These are phyloP conservation scores for Blastobotrys aristatus DNA, from an alignment of 1,139 yeast genomes.

Conservation along the genomic window DNA sequence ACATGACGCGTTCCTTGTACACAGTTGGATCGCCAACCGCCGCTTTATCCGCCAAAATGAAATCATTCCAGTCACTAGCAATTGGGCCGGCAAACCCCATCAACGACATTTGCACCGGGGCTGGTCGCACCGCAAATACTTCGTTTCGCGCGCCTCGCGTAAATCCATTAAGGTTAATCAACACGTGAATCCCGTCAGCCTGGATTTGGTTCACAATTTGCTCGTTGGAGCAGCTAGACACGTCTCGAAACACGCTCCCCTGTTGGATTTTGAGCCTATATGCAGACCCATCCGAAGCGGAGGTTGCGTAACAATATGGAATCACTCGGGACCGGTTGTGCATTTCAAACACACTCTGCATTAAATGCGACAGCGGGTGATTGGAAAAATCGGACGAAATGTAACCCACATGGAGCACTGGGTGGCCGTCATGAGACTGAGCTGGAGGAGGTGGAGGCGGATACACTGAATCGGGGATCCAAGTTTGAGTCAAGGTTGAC, in stretches of 20 bases:
- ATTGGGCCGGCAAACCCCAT: slow-evolving; percentile 37
- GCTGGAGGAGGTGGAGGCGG: slow-evolving; percentile 33
- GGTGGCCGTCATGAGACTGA: slow-evolving; percentile 18
- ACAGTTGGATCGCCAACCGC: slow-evolving; percentile 20
- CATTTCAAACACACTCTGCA: slow-evolving; percentile 35
- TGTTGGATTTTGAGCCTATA: slow-evolving; percentile 30
- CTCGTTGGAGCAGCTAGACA: slow-evolving; percentile 27
- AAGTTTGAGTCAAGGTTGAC: slow-evolving; percentile 25
- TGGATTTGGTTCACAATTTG: slow-evolving; percentile 29
- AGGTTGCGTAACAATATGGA: slow-evolving; percentile 33
- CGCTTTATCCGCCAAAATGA: slow-evolving; percentile 29
- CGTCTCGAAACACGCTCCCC: slow-evolving; percentile 30
- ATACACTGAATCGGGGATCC: slow-evolving; percentile 32
- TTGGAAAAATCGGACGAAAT: slow-evolving; percentile 35
- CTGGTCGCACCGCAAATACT: slow-evolving; percentile 34
- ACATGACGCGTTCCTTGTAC: slow-evolving; percentile 30
- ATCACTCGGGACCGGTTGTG: slow-evolving; percentile 27
- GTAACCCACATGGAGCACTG: slow-evolving; percentile 30
- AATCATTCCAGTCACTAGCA: slow-evolving; percentile 35
- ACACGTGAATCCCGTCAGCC: slow-evolving; percentile 32
- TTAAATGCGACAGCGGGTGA: slow-evolving; percentile 35
- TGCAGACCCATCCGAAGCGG: slow-evolving; percentile 30
- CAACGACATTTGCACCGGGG: slow-evolving; percentile 33
- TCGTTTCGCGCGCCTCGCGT: slow-evolving; percentile 36
- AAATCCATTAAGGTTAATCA: slow-evolving; percentile 35